These are phyloP conservation scores for Kodamaea plutei DNA, from an alignment of 1,139 yeast species.

Conservation along the genomic window DNA sequence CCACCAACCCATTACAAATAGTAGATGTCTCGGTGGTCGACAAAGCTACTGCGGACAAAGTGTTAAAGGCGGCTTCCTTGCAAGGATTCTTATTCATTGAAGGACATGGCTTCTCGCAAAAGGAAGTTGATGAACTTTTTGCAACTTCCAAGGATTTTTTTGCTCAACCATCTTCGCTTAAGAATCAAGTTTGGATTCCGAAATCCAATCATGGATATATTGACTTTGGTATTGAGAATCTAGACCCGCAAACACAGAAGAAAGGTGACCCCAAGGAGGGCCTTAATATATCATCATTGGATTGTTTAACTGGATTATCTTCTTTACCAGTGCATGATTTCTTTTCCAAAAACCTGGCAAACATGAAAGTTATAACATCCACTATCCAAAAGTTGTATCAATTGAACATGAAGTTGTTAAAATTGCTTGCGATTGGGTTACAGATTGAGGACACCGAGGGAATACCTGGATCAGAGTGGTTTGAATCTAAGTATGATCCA, in stretches of 20 bases:
- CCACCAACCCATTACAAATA: slow-evolving; percentile 40
- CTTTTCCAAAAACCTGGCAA: slow-evolving; percentile 31
- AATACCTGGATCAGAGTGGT: slow-evolving; percentile 49
- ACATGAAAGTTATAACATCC: slow-evolving; percentile 28
- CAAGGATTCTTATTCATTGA: slow-evolving; percentile 73
- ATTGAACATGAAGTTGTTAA: slow-evolving; percentile 39
- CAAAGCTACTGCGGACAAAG: slow-evolving; percentile 42
- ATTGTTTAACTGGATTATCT: slow-evolving; percentile 37
- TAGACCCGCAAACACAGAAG: slow-evolving; percentile 48
- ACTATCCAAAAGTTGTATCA: slow-evolving; percentile 40
- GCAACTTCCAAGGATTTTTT: slow-evolving; percentile 54
- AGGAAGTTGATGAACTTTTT: slow-evolving; percentile 56
- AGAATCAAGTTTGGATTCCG: slow-evolving; percentile 44
- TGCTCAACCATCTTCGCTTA: slow-evolving; percentile 45
- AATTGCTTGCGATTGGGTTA: slow-evolving; percentile 56
- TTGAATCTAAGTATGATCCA: slow-evolving; percentile 51
- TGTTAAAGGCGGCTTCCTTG: slow-evolving; percentile 60
- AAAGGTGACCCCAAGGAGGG: slow-evolving; percentile 64
- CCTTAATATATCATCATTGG: slow-evolving; percentile 40
- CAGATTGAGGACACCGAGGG: slow-evolving; percentile 44
- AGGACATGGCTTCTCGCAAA: slow-evolving; percentile 61
- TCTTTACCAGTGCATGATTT: slow-evolving; percentile 38
- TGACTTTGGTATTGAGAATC: slow-evolving; percentile 54
- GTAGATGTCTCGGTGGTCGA: slow-evolving; percentile 53
- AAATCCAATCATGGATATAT: slow-evolving; percentile 62